A percentile compares a stretch with the other conserved stretches of the same genome.
These are phyloP conservation scores for Neopestalotiopsis clavispora DNA, from an alignment of 2,329 filamentous ascomycete genomes.

Conservation along the genomic window DNA sequence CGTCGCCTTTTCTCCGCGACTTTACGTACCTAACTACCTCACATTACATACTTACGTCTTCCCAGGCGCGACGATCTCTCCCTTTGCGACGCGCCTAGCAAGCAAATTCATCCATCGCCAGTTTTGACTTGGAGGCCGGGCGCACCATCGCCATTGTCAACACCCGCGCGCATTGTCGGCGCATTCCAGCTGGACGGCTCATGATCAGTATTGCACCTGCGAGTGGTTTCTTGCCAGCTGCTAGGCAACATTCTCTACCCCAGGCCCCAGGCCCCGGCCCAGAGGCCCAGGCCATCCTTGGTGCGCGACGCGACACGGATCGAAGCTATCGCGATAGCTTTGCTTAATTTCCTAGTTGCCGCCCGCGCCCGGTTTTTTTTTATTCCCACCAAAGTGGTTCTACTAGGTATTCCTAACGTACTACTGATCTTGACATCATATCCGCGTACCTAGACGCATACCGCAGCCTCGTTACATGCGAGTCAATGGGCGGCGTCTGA, in stretches of 20 bases:
- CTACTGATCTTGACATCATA: background rate
- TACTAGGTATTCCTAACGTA: too few relatives aligned
- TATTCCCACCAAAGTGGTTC: background rate
- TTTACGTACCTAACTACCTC: background rate
- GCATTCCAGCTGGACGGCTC: background rate
- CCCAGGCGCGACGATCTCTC: background rate
- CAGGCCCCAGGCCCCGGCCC: too few relatives aligned
- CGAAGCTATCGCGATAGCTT: conserved; percentile 5
- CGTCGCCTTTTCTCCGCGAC: background rate
- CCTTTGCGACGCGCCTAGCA: background rate
- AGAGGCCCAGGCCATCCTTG: too few relatives aligned
- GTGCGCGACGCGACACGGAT: background rate
- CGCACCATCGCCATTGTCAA: background rate
- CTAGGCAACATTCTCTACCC: too few relatives aligned
- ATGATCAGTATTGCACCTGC: background rate
- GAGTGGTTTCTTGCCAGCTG: background rate
- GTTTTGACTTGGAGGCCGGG: background rate
- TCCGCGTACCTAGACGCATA: background rate
- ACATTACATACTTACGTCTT: background rate
- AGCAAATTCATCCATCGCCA: background rate
- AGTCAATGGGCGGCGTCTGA: conserved; percentile 13
- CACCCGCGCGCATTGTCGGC: background rate
- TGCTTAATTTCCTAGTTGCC: background rate
- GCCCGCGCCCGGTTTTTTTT: background rate
- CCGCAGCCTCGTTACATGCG: background rate